These are phyloP conservation scores for Coemansia sp. DNA, from an alignment of 371 early-diverging fungal species.

Conservation along the genomic window DNA sequence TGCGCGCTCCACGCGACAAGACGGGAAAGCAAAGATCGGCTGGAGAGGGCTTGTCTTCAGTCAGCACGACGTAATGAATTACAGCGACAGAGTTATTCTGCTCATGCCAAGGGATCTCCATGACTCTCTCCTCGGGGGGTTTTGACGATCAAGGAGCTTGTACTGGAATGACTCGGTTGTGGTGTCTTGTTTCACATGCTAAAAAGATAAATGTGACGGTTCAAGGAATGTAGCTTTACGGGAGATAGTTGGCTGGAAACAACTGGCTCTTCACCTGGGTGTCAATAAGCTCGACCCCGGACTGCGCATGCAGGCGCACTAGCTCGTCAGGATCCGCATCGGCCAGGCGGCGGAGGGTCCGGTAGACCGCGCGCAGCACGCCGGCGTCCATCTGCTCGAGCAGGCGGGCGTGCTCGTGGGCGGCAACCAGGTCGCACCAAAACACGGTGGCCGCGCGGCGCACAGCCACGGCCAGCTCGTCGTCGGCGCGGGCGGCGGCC, in stretches of 20 bases:
- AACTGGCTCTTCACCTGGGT: background rate
- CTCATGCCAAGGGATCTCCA: too few relatives aligned
- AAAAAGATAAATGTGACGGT: background rate
- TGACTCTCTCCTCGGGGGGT: too few relatives aligned
- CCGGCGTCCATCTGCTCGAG: conserved; percentile 60
- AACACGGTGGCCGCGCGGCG: conserved; percentile 72
- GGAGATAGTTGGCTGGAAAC: background rate
- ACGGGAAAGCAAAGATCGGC: too few relatives aligned
- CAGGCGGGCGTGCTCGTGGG: conserved; percentile 56
- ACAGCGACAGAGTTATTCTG: too few relatives aligned
- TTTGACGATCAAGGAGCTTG: too few relatives aligned
- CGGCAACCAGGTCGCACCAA: conserved; percentile 67
- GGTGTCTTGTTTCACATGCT: too few relatives aligned
- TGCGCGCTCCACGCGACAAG: too few relatives aligned
- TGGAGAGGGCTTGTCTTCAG: too few relatives aligned
- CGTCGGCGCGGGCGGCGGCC: background rate
- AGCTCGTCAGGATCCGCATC: conserved; percentile 58
- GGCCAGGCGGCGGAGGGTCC: conserved; percentile 62
- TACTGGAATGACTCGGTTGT: too few relatives aligned
- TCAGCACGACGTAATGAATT: too few relatives aligned
- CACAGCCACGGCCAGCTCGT: conserved; percentile 62
- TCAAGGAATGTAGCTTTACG: background rate
- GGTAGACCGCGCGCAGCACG: conserved; percentile 58
- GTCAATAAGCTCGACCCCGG: conserved; percentile 8
- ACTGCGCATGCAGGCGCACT: conserved; percentile 25